Percentiles rank a stretch among this genome's conserved stretches.
Conservation (phyloP, 257 asterid species). For the Rubia yunnanensis region DNA sequence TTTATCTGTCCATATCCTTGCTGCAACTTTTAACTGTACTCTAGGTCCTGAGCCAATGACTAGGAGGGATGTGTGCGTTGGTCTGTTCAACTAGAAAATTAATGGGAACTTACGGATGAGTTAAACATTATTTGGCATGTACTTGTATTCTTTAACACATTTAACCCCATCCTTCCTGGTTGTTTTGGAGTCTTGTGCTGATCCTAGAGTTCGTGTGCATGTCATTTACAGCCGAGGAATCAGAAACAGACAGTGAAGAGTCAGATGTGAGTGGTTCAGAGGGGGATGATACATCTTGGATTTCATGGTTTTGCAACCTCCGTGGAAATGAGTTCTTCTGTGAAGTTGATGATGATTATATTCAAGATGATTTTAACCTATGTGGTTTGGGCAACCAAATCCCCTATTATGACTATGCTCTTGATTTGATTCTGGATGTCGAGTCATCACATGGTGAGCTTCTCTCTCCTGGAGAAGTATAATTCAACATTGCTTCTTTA, state of each 20-base stretch:
- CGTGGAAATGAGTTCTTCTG: constrained; percentile 55
- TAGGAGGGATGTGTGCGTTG: background rate
- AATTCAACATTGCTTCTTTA: background rate
- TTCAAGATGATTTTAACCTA: constrained; percentile 53
- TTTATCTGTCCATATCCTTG: background rate
- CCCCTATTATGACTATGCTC: constrained; percentile 50
- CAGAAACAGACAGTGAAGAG: constrained; percentile 53
- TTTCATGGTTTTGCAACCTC: constrained; percentile 49
- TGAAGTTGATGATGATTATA: constrained; percentile 53
- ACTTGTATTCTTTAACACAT: background rate
- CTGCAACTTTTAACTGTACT: background rate
- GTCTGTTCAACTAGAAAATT: background rate
- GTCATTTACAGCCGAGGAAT: constrained; percentile 31
- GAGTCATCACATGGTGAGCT: constrained; percentile 51
- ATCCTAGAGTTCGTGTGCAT: background rate
- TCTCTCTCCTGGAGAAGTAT: background rate
- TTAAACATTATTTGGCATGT: background rate
- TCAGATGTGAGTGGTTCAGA: constrained; percentile 53
- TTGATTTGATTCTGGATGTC: constrained; percentile 46
- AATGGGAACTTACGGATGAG: background rate
- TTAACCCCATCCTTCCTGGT: background rate
- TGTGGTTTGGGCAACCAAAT: constrained; percentile 51
- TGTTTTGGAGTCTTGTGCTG: background rate
- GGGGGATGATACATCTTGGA: constrained; percentile 54
- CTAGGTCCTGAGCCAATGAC: background rate